phyloP scores from a whole-genome alignment of 768 basidiomycete genomes.

The Pleurotus citrinopileatus region DNA sequence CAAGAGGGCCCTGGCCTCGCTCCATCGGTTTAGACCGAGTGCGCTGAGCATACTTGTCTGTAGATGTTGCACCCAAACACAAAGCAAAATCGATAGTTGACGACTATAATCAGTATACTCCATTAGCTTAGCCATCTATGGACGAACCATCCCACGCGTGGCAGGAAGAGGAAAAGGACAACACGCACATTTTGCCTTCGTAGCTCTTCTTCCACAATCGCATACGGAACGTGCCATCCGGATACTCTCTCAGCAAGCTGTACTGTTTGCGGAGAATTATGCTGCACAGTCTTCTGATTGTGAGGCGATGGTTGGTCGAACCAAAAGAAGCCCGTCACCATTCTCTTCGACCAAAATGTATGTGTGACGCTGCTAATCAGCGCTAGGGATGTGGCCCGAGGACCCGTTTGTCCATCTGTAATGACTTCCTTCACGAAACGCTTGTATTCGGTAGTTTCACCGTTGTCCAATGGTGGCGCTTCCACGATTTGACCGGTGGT shows the following conservation, averaged over 20 bases:
- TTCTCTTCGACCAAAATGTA: constrained; percentile 75
- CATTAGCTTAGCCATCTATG: constrained; percentile 21
- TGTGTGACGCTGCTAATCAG: constrained; percentile 80
- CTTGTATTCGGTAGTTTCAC: constrained; percentile 92
- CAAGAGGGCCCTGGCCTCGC: constrained; percentile 46
- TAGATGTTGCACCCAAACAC: constrained; percentile 86
- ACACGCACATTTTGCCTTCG: constrained; percentile 90
- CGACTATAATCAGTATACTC: constrained; percentile 50
- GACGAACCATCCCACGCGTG: constrained; percentile 20
- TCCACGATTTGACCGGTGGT: constrained; percentile 84
- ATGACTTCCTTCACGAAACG: constrained; percentile 95
- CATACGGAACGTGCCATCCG: constrained; percentile 86
- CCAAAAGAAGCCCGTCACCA: constrained; percentile 75
- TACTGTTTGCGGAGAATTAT: constrained; percentile 75
- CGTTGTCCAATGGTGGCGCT: constrained; percentile 88
- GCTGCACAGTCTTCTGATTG: constrained; percentile 57
- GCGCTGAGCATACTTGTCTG: constrained; percentile 75
- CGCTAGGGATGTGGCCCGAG: constrained; percentile 87
- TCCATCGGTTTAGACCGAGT: constrained; percentile 65
- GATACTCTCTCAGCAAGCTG: constrained; percentile 85
- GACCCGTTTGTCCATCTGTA: constrained; percentile 92
- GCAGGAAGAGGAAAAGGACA: constrained; percentile 12
- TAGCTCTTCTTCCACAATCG: constrained; percentile 89
- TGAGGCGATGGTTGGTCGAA: constrained; percentile 57
- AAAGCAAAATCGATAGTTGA: constrained; percentile 96